Evolutionary conservation across 2,329 filamentous ascomycete genomes (phyloP).

Genomic region (Lomentospora prolificans): DNA sequence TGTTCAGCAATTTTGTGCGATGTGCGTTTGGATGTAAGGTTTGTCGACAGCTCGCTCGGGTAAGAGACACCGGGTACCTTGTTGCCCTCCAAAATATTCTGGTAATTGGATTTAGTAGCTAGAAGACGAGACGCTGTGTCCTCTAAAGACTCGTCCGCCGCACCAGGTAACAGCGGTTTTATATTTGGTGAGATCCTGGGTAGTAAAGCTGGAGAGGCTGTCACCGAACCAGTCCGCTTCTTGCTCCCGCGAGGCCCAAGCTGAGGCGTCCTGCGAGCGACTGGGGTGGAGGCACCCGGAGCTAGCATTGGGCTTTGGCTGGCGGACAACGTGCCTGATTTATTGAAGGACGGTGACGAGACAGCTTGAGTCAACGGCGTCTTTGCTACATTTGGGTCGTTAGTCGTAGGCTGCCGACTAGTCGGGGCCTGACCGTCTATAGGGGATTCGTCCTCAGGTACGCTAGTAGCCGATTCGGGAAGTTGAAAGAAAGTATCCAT

Average conservation of each 20-base stretch:
- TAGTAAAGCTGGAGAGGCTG: conserved; percentile 77
- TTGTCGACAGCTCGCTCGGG: conserved; percentile 82
- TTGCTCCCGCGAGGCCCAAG: conserved; percentile 48
- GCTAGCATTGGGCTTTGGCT: conserved; percentile 55
- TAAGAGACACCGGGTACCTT: conserved; percentile 84
- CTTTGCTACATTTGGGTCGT: conserved; percentile 34
- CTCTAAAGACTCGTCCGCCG: conserved; percentile 41
- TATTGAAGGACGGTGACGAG: conserved; percentile 36
- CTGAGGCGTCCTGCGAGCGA: conserved; percentile 43
- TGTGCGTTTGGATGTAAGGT: conserved; percentile 89
- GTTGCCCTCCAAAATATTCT: conserved; percentile 92
- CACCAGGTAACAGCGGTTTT: conserved; percentile 70
- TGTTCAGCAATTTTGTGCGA: conserved; percentile 98
- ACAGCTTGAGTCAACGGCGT: conserved; percentile 39
- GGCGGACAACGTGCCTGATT: conserved; percentile 37
- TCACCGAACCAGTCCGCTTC: conserved; percentile 62
- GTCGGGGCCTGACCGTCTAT: conserved; percentile 43
- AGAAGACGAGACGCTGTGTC: conserved; percentile 63
- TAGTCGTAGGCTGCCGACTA: conserved; percentile 22
- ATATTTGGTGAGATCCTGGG: conserved; percentile 92
- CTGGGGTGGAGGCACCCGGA: conserved; percentile 36
- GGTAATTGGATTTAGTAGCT: conserved; percentile 93
- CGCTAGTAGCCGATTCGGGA: conserved; percentile 55
- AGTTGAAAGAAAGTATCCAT: conserved; percentile 40
- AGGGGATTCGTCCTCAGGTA: conserved; percentile 27